Percentiles rank a stretch among this genome's conserved stretches.
These are phyloP conservation scores for Colletotrichum sp. DNA, from an alignment of 2,329 filamentous ascomycete species.

Conservation along the genomic window DNA sequence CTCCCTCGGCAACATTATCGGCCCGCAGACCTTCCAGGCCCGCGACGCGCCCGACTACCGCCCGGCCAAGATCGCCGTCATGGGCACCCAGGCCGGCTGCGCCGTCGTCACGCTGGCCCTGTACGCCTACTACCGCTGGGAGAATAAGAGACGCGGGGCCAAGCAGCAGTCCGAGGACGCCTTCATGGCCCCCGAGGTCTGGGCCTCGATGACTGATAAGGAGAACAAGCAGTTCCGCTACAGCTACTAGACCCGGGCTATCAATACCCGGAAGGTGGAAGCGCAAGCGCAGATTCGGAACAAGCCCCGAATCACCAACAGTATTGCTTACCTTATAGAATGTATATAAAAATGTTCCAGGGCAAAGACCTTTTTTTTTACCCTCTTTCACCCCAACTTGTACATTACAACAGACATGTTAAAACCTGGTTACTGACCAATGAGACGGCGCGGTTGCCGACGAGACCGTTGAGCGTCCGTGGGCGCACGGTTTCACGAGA, in stretches of 20 bases:
- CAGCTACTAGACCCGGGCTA: constrained; percentile 37
- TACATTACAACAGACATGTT: background rate
- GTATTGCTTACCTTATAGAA: background rate
- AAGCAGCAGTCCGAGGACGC: constrained; percentile 41
- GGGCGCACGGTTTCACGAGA: background rate
- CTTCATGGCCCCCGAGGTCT: constrained; percentile 47
- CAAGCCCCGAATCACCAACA: background rate
- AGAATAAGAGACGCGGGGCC: constrained; percentile 43
- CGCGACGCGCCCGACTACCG: constrained; percentile 56
- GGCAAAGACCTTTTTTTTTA: background rate
- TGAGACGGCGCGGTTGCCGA: background rate
- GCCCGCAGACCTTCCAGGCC: constrained; percentile 60
- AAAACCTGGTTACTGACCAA: background rate
- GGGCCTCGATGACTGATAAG: constrained; percentile 57
- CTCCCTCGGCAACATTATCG: constrained; percentile 61
- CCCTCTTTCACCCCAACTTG: background rate
- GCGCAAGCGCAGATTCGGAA: background rate
- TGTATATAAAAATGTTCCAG: background rate
- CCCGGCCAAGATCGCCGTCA: constrained; percentile 59
- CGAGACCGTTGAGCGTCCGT: background rate
- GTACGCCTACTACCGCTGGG: constrained; percentile 56
- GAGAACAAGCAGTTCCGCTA: constrained; percentile 65
- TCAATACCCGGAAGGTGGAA: background rate
- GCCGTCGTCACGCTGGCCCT: constrained; percentile 46
- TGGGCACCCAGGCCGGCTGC: constrained; percentile 54